phyloP scores from a whole-genome alignment of 768 basidiomycete genomes.

The Gymnopilus dilepis region DNA sequence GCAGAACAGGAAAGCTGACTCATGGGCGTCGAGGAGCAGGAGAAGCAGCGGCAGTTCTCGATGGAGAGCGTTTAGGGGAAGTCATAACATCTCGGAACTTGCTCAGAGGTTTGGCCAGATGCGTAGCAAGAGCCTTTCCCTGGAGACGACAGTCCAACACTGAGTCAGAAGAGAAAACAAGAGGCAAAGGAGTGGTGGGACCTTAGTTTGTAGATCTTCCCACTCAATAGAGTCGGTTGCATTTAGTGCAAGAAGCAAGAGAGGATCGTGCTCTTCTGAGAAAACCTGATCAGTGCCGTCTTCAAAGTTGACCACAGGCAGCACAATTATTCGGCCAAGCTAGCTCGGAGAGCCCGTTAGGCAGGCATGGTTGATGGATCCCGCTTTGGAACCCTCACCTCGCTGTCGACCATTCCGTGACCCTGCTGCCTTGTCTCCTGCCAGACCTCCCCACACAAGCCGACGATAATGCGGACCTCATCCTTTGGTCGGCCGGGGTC shows the following conservation, averaged over 20 bases:
- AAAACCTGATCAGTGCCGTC: conserved; percentile 28
- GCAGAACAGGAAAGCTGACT: not conserved
- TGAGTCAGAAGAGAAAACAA: conserved; percentile 4
- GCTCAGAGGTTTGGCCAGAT: conserved; percentile 50
- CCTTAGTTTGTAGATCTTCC: conserved; percentile 69
- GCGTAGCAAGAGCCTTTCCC: conserved; percentile 48
- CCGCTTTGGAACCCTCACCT: conserved; percentile 50
- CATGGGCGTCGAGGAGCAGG: conserved; percentile 34
- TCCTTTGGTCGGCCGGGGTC: conserved; percentile 67
- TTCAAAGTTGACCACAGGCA: conserved; percentile 57
- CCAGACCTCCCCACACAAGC: conserved; percentile 79
- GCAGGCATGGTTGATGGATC: not conserved
- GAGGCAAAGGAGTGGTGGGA: conserved; percentile 31
- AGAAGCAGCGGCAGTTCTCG: conserved; percentile 37
- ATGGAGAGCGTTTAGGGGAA: conserved; percentile 26
- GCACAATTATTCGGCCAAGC: conserved; percentile 74
- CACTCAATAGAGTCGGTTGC: conserved; percentile 65
- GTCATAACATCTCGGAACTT: conserved; percentile 41
- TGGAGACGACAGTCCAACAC: conserved; percentile 26
- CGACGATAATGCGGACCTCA: conserved; percentile 73
- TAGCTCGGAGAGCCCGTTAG: conserved; percentile 32
- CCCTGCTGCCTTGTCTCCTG: conserved; percentile 71
- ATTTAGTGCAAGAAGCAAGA: conserved; percentile 75
- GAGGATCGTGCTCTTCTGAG: conserved; percentile 48
- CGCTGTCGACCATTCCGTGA: conserved; percentile 77